A percentile compares a stretch with the other conserved stretches of the same genome.
Conservation (phyloP, 306 rosid genomes). For the Betula pendula region DNA sequence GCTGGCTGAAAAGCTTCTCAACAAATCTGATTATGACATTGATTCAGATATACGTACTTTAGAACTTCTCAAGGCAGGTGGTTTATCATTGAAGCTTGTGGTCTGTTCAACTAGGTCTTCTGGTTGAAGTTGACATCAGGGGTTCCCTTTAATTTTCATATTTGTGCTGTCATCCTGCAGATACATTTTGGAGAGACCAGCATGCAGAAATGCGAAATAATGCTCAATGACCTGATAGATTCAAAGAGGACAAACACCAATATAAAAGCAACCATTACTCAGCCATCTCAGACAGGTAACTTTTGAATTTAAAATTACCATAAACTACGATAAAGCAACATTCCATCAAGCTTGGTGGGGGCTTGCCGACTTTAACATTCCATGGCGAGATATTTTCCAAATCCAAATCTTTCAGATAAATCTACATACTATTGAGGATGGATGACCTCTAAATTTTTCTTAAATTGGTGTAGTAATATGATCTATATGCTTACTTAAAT, state of each 20-base stretch:
- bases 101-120: constrained; percentile 18
- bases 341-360: too few species aligned
- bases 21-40: constrained; percentile 93
- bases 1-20: constrained; percentile 97
- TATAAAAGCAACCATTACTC: constrained; percentile 79
- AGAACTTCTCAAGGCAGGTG: constrained; percentile 86
- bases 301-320: too few species aligned
- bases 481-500: neutral
- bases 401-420: too few species aligned
- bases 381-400: too few species aligned
- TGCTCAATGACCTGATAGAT: constrained; percentile 92
- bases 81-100: constrained; percentile 7
- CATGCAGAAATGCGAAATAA: constrained; percentile 96
- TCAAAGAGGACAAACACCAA: constrained; percentile 76
- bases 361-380: too few species aligned
- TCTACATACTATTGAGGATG: too few species aligned
- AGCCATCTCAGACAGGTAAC: too few species aligned
- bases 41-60: constrained; percentile 92
- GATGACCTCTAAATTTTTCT: neutral
- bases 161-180: constrained; percentile 45
- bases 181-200: constrained; percentile 97
- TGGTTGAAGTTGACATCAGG: constrained; percentile 18
- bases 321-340: too few species aligned
- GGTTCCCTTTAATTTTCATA: constrained; percentile 14
- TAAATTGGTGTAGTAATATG: neutral